Conservation (phyloP, 768 basidiomycete species). For the Erythrobasidium yunnanense region DNA sequence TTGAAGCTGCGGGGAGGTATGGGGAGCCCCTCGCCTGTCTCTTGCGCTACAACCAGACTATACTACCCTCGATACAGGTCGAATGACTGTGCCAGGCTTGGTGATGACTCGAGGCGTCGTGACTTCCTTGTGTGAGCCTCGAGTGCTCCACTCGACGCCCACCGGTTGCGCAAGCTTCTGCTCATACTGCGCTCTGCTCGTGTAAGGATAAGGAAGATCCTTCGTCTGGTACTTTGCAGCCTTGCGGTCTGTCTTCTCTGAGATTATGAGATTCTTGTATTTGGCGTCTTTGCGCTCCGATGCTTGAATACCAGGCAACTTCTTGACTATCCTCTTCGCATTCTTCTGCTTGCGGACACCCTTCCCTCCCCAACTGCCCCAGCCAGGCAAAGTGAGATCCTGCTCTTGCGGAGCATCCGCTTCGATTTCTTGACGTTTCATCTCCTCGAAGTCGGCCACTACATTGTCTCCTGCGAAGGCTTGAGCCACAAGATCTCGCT, state of each 20-base stretch:
- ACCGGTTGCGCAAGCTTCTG: slow-evolving; percentile 66
- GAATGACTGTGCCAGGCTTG: slow-evolving; percentile 35
- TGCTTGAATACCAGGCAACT: slow-evolving; percentile 69
- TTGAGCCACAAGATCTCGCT: slow-evolving; percentile 79
- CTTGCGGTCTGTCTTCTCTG: slow-evolving; percentile 89
- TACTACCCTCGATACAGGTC: slow-evolving; percentile 31
- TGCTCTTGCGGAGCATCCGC: slow-evolving; percentile 76
- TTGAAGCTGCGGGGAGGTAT: too few species aligned
- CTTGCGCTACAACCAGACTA: background rate
- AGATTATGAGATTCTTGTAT: slow-evolving; percentile 84
- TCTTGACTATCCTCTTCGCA: slow-evolving; percentile 55
- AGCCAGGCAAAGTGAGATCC: slow-evolving; percentile 84
- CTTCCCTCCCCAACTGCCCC: slow-evolving; percentile 88
- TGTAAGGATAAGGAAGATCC: slow-evolving; percentile 90
- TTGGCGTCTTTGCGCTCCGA: slow-evolving; percentile 67
- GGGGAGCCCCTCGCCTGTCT: too few species aligned
- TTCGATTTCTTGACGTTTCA: slow-evolving; percentile 69
- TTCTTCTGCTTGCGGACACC: slow-evolving; percentile 52
- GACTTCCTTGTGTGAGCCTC: slow-evolving; percentile 45
- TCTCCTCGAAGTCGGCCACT: slow-evolving; percentile 73
- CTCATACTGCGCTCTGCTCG: slow-evolving; percentile 84
- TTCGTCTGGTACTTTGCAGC: slow-evolving; percentile 76
- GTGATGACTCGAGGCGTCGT: slow-evolving; percentile 34
- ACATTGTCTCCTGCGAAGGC: slow-evolving; percentile 98
- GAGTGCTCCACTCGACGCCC: slow-evolving; percentile 87